Conservation (phyloP, 106 monocot species). For the Phalaenopsis aphrodite region DNA sequence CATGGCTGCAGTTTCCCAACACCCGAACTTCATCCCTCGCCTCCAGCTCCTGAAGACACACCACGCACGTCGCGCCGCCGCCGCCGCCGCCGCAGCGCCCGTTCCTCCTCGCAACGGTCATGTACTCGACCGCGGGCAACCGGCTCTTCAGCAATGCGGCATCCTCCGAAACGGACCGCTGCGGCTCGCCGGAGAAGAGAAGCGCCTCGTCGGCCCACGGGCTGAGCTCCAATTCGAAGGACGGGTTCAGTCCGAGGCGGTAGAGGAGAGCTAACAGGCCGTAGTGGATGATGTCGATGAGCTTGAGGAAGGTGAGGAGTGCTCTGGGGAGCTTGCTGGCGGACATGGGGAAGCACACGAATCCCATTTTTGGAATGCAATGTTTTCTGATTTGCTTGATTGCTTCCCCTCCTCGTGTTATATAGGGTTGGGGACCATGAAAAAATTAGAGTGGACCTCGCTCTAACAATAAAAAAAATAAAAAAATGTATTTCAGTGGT, state of each 20-base stretch:
- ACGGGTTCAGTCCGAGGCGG: too few species aligned
- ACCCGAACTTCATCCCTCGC: conserved; percentile 20
- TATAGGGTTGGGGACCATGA: too few species aligned
- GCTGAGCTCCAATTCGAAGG: too few species aligned
- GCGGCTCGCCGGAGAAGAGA: too few species aligned
- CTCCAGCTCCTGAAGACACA: conserved; percentile 23
- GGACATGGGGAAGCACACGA: neutral
- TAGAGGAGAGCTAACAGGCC: too few species aligned
- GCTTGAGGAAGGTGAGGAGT: neutral
- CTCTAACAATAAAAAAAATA: too few species aligned
- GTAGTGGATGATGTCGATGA: neutral
- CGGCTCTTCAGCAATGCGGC: neutral
- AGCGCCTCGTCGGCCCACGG: too few species aligned
- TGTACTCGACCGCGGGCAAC: conserved; percentile 4
- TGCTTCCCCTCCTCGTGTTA: too few species aligned
- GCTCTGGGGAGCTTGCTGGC: neutral
- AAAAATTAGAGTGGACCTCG: too few species aligned
- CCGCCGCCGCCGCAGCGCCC: neutral
- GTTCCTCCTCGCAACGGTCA: neutral
- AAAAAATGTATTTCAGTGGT: too few species aligned
- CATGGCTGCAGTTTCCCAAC: conserved; percentile 30
- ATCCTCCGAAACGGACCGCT: too few species aligned
- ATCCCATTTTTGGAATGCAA: neutral
- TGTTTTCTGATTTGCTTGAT: too few species aligned
- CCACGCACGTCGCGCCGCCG: conserved; percentile 1